Evolutionary conservation across 805 yeast genomes (phyloP).

Genomic region (Ogataea neopini): DNA sequence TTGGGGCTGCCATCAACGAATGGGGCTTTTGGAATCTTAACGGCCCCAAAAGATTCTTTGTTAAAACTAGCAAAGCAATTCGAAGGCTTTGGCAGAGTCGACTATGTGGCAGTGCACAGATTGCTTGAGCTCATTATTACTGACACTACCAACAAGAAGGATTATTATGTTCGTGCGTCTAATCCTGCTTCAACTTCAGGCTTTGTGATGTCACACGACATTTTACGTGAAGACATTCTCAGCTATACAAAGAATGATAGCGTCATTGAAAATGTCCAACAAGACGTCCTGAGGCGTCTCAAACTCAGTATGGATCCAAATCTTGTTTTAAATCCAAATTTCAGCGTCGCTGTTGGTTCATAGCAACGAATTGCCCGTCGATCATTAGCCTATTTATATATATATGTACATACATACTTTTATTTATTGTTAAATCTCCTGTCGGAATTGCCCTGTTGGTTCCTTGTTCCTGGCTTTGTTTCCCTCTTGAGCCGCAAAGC

Average conservation of each 20-base stretch:
- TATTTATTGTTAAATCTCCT: not conserved
- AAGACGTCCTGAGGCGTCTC: slow-evolving; percentile 11
- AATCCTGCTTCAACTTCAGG: not conserved
- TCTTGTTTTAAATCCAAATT: slow-evolving; percentile 17
- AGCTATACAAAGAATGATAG: not conserved
- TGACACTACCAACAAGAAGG: not conserved
- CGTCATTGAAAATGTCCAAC: not conserved
- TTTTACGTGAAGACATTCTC: slow-evolving; percentile 7
- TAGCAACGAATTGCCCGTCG: not conserved
- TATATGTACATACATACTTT: not conserved
- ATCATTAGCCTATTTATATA: not conserved
- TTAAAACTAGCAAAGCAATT: not conserved
- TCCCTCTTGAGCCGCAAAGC: not conserved
- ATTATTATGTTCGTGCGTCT: not conserved
- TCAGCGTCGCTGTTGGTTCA: not conserved
- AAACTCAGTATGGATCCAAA: slow-evolving; percentile 20
- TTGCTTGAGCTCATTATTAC: not conserved
- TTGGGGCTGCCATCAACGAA: not conserved
- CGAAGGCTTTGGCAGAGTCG: not conserved
- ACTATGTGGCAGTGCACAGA: not conserved
- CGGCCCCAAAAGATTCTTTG: slow-evolving; percentile 4
- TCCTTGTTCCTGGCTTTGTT: slow-evolving; percentile 1
- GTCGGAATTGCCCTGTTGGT: not conserved
- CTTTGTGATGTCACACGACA: slow-evolving; percentile 8
- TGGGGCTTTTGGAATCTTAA: slow-evolving; percentile 8